These are phyloP conservation scores for Carex scoparia DNA, from an alignment of 176 grass and related monocot genomes.

Conservation along the genomic window DNA sequence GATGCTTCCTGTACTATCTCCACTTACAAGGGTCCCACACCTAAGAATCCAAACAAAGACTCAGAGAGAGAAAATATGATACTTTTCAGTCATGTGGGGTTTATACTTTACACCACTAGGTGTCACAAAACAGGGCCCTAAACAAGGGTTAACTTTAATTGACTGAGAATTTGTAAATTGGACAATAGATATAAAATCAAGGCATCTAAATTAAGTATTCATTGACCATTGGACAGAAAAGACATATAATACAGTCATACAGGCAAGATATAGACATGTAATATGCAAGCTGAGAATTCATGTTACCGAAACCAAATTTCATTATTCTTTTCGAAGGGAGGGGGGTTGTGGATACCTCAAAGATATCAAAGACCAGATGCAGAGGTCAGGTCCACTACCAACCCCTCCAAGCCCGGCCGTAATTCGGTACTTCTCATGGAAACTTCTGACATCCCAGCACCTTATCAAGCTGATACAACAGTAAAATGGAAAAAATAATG, in stretches of 20 bases:
- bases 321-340: slow-evolving; percentile 18
- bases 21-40: slow-evolving; percentile 92
- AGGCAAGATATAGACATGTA: slow-evolving; percentile 16
- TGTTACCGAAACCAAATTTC: slow-evolving; percentile 11
- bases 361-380: slow-evolving; percentile 68
- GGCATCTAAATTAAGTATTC: not conserved
- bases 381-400: slow-evolving; percentile 67
- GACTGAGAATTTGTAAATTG: not conserved
- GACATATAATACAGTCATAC: not conserved
- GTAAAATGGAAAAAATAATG: not conserved
- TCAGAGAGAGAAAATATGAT: not conserved
- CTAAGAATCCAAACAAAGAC: slow-evolving; percentile 33
- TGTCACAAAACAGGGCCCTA: not conserved
- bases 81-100: not conserved
- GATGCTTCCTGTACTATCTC: slow-evolving; percentile 81
- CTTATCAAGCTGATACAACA: slow-evolving; percentile 61
- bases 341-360: slow-evolving; percentile 50
- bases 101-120: not conserved
- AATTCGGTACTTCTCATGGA: slow-evolving; percentile 82
- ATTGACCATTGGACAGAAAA: slow-evolving; percentile 12
- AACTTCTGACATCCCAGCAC: slow-evolving; percentile 82
- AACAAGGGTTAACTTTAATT: not conserved
- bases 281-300: slow-evolving; percentile 9
- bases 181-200: not conserved
- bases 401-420: slow-evolving; percentile 77